Conservation (phyloP, 805 yeast genomes). For the Candida verbasci region DNA sequence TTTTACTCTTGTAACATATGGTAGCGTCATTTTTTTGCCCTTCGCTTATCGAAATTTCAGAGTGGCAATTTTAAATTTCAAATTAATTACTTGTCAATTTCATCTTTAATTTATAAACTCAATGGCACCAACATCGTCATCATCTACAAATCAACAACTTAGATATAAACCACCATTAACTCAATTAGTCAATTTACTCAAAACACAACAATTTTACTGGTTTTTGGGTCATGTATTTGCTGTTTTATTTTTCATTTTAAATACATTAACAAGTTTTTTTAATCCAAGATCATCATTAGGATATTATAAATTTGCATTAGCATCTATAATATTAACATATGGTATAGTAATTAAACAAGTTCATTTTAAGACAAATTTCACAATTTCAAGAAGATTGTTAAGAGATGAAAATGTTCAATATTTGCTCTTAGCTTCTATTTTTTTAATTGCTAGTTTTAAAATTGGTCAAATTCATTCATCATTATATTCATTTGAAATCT, state of each 20-base stretch:
- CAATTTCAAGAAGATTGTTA: constrained; percentile 7
- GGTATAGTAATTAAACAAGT: constrained; percentile 59
- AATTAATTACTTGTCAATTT: too few relatives aligned
- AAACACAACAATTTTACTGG: constrained; percentile 68
- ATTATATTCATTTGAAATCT: constrained; percentile 31
- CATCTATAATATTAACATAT: constrained; percentile 57
- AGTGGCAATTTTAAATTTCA: too few relatives aligned
- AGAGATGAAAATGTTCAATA: constrained; percentile 42
- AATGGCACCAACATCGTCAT: too few relatives aligned
- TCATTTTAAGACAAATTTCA: constrained; percentile 27
- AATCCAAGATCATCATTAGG: constrained; percentile 20
- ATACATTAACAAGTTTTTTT: constrained; percentile 41
- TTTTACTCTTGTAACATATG: too few relatives aligned
- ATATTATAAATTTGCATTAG: constrained; percentile 33
- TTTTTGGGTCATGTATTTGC: constrained; percentile 57
- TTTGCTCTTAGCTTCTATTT: constrained; percentile 26
- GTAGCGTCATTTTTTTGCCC: too few relatives aligned
- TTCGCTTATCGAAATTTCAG: too few relatives aligned
- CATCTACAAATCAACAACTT: constrained; percentile 1
- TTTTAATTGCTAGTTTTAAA: constrained; percentile 24
- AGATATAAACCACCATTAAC: constrained; percentile 7
- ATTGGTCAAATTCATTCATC: constrained; percentile 37
- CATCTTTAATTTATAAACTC: too few relatives aligned
- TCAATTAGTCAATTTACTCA: constrained; percentile 10
- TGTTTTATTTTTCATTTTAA: constrained; percentile 35